Conservation (phyloP, 805 yeast species). For the Cyberlindnera xishuangbannaensis region DNA sequence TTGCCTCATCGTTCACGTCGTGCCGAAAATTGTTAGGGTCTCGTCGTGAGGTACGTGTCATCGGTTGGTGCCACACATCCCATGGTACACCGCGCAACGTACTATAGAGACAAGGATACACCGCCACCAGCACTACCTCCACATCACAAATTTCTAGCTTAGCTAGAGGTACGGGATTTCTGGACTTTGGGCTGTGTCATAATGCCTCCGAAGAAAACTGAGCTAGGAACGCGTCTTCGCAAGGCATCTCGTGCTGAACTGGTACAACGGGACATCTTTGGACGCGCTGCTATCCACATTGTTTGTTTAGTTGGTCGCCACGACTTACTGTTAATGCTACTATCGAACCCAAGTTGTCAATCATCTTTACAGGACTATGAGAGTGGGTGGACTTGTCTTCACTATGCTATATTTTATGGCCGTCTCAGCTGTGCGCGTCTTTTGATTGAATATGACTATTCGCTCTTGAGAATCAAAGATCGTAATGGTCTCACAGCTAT, state of each 20-base stretch:
- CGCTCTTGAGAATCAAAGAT: conserved; percentile 54
- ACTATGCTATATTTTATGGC: conserved; percentile 57
- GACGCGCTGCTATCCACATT: conserved; percentile 59
- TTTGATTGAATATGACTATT: conserved; percentile 30
- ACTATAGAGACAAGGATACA: no score
- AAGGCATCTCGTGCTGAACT: conserved; percentile 34
- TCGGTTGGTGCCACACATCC: no score
- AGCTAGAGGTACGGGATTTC: not conserved
- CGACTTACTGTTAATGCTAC: conserved; percentile 39
- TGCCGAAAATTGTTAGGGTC: no score
- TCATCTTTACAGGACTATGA: conserved; percentile 54
- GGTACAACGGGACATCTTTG: conserved; percentile 58
- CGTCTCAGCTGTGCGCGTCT: conserved; percentile 48
- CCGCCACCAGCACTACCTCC: no score
- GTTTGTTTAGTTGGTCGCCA: conserved; percentile 44
- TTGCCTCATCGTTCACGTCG: no score
- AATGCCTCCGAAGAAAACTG: conserved; percentile 8
- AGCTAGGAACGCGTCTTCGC: conserved; percentile 14
- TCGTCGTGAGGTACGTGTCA: no score
- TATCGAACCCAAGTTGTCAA: conserved; percentile 43
- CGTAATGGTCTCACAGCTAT: conserved; percentile 67
- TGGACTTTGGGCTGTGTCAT: no score
- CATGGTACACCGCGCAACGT: no score
- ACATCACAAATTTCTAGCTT: no score
- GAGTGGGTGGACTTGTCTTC: conserved; percentile 79